Conservation (phyloP, 768 basidiomycete genomes). For the Trametes cingulata region DNA sequence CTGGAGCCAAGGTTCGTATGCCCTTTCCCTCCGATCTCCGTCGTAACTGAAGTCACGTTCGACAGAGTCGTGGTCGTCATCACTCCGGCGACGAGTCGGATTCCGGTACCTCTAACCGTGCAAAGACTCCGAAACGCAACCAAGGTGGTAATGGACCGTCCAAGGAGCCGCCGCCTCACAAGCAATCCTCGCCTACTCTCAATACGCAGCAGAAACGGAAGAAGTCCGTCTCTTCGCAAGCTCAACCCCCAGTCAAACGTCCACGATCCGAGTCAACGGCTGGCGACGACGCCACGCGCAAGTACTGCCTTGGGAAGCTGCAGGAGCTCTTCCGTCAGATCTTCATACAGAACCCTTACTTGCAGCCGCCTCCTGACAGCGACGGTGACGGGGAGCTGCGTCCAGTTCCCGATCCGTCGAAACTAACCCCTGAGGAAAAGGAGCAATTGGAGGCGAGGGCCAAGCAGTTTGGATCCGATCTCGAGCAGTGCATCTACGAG, state of each 20-base stretch:
- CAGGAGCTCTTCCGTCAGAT: slow-evolving; percentile 70
- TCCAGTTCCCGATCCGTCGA: slow-evolving; percentile 48
- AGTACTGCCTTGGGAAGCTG: slow-evolving; percentile 78
- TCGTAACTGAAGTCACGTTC: too few relatives aligned
- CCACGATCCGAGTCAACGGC: slow-evolving; percentile 44
- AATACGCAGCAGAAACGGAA: slow-evolving; percentile 55
- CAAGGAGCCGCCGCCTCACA: slow-evolving; percentile 8
- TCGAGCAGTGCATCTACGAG: slow-evolving; percentile 78
- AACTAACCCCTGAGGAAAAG: slow-evolving; percentile 62
- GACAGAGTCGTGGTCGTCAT: slow-evolving; percentile 6
- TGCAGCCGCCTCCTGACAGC: slow-evolving; percentile 34
- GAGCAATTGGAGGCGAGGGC: slow-evolving; percentile 55
- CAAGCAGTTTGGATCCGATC: slow-evolving; percentile 63
- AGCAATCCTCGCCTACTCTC: slow-evolving; percentile 22
- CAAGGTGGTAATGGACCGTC: slow-evolving; percentile 24
- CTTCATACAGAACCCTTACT: slow-evolving; percentile 69
- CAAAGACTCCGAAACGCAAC: slow-evolving; percentile 15
- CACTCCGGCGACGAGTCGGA: slow-evolving; percentile 5
- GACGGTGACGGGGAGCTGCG: slow-evolving; percentile 25
- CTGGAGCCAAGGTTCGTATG: neutral
- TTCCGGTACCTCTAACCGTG: slow-evolving; percentile 2
- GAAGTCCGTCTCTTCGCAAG: slow-evolving; percentile 39
- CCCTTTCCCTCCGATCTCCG: neutral
- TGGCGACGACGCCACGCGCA: slow-evolving; percentile 71
- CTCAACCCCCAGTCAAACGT: slow-evolving; percentile 46